Evolutionary conservation across 1,284 basidiomycete genomes (phyloP), one percentile per base, ranked within the genome.

Genomic region (Ganoderma sp.): DNA sequence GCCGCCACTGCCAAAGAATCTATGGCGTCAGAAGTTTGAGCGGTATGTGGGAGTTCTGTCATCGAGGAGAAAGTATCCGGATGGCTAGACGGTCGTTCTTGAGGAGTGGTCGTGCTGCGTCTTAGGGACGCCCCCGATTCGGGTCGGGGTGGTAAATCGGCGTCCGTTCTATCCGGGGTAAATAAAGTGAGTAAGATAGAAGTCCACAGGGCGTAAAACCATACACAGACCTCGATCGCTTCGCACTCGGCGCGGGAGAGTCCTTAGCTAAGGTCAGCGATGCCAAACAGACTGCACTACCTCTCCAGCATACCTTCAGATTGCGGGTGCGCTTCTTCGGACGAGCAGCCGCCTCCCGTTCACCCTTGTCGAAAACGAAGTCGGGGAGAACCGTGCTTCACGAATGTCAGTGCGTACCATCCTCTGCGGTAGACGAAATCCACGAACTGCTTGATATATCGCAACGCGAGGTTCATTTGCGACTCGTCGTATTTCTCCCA

Each of bases 401-500:
- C 3, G 57, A 41, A 25, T 50, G 63, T 67, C 63, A 78, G 61
- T 74, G 68, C 63, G 58, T 39, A 32, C 43, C 50, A 64, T 67
- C 67, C 58, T 59, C 43, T 4, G n/a, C 19, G 37, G 17, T 14
- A 14, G 14, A 59, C 48, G 34, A 43, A 28, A 64, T 45, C 52
- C 59, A 78, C 88, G 74, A 78, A 97, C 96, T 90, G 91, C 84
- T 91, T 99, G 77, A 98, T 96, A 78, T 99, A 93, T 54, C 95
- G 90, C 25, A 99, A 92, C 59, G 94, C 87, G 69, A 99, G 94
- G 39, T 96, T 94, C 97, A 99, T 99, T 59, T 89, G 90, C 17
- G 90, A 84, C 75, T 96, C 94, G 71, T 98, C 94, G 76, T 92
- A 99, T 79, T 94, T 93, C 75, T 99, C 97, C 97, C 98, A 99